Evolutionary conservation across 139 green algal genomes (phyloP), one percentile per base, ranked within the genome.

Genomic region (Eudorina sp.): DNA sequence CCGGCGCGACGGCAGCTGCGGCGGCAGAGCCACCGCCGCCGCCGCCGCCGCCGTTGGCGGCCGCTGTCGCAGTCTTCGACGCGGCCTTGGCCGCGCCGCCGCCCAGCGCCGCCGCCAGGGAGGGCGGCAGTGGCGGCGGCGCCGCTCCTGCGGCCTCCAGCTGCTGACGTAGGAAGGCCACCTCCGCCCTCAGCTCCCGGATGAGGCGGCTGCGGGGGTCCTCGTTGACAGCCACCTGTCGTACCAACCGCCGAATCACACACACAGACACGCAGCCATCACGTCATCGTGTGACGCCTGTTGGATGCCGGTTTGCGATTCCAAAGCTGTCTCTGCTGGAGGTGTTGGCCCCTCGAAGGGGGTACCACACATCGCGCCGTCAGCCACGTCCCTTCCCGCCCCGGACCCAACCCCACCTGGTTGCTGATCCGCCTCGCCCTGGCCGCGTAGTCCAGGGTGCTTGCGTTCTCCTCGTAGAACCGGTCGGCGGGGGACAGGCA

Each of bases 391-490:
- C n/a, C n/a, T n/a, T n/a, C n/a, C n/a, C n/a, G n/a, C n/a, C n/a
- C n/a, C n/a, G n/a, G n/a, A n/a, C n/a, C n/a, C 23, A 27, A 38
- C 8, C 74, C 18, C 25, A 88, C 90, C 91, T 92, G 62, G 89
- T 94, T 94, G 31, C 82, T 90, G 62, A 94, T 92, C 31, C 79
- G 46, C 45, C 77, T 75, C 0, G 93, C 93, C 25, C 84, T 43
- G 0, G 82, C 64, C 27, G 93, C 91, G 60, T 95, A 95, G 66
- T 95, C 93, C n/a, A 95, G 86, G 14, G 93, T 95, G 88, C 48
- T 89, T 1, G 93, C 41, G 84, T 93, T 95, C 81, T 95, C 93
- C 66, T 92, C 90, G n/a, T 82, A 8, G 25, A 79, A 90, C 4
- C 46, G 21, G 55, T 93, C 90, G 0, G 73, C 60, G 3, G 90